Evolutionary conservation across 2,329 filamentous ascomycete species (phyloP).

Genomic region (Apiospora hydei): DNA sequence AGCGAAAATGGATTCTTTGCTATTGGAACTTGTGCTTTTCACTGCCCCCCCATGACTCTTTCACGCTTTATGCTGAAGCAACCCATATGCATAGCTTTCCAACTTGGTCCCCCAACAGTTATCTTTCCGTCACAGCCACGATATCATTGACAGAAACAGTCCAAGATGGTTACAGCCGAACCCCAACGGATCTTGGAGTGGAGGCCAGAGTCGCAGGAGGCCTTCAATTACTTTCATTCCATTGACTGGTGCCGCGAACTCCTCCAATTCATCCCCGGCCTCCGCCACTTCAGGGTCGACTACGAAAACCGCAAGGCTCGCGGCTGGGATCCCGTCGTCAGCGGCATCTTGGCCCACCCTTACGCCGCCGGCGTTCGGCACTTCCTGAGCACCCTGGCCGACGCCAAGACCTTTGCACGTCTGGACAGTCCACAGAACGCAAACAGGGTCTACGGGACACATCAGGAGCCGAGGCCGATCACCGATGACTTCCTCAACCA

Average conservation of each 20-base stretch:
- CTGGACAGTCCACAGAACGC: background rate
- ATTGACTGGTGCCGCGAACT: background rate
- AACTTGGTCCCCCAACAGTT: background rate
- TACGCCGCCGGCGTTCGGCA: background rate
- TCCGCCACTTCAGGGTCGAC: background rate
- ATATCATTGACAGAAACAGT: background rate
- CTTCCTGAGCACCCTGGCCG: conserved; percentile 3
- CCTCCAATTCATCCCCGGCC: background rate
- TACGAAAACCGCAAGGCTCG: background rate
- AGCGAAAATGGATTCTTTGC: background rate
- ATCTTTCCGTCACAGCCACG: background rate
- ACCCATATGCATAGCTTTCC: too few species aligned
- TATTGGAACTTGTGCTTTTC: too few species aligned
- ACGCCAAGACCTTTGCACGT: background rate
- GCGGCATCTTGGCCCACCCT: conserved; percentile 1
- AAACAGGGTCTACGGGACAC: background rate
- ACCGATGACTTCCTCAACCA: too few species aligned
- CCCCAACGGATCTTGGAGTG: background rate
- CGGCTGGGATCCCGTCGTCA: conserved; percentile 20
- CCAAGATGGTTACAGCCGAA: background rate
- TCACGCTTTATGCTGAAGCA: background rate
- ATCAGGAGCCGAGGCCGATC: background rate
- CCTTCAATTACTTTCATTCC: background rate
- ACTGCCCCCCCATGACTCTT: too few species aligned
- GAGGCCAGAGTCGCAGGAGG: background rate